Percentiles rank a stretch among this genome's conserved stretches.
Conservation (phyloP, 75 land plant genomes). For the Azolla pinnata region DNA sequence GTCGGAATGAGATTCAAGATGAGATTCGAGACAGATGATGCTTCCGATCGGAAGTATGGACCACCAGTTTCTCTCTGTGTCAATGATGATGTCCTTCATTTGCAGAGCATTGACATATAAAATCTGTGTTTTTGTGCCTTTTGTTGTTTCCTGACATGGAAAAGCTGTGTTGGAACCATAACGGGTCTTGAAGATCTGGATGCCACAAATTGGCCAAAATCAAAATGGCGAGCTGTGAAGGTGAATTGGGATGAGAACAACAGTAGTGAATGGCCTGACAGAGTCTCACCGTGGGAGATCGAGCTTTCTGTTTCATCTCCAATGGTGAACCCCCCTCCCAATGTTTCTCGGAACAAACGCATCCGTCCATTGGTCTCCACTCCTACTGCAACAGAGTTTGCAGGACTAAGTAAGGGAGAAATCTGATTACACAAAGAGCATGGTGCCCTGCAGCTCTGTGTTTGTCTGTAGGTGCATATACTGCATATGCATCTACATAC, state of each 20-base stretch:
- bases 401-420: constrained; percentile 20
- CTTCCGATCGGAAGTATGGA: constrained; percentile 68
- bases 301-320: constrained; percentile 39
- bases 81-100: background rate
- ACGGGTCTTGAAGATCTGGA: constrained; percentile 27
- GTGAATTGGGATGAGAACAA: constrained; percentile 48
- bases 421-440: background rate
- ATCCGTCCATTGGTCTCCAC: constrained; percentile 19
- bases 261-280: constrained; percentile 27
- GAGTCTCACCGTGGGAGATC: constrained; percentile 76
- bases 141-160: background rate
- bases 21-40: constrained; percentile 80
- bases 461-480: background rate
- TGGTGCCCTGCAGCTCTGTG: background rate
- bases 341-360: constrained; percentile 30
- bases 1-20: constrained; percentile 79
- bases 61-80: background rate
- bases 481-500: too few species aligned
- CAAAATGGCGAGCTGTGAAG: constrained; percentile 44
- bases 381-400: constrained; percentile 17
- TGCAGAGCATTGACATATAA: background rate
- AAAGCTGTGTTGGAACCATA: constrained; percentile 38
- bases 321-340: constrained; percentile 11
- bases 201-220: constrained; percentile 22
- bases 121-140: background rate